phyloP scores from a whole-genome alignment of 768 basidiomycete genomes.

The Tephrocybe sp. region DNA sequence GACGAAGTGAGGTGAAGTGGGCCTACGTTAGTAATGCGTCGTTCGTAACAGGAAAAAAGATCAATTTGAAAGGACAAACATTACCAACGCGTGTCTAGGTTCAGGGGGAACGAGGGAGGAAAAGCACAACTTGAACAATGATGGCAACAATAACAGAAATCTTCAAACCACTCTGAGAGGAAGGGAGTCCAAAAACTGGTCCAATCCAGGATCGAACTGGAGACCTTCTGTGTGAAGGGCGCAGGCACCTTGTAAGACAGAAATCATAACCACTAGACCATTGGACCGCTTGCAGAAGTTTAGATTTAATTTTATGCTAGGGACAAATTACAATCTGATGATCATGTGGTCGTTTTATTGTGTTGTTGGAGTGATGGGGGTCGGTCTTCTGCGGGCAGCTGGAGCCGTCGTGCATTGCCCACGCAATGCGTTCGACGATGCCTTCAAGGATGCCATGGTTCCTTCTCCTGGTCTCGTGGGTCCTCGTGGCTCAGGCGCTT shows the following conservation, averaged over 20 bases:
- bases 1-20: neutral
- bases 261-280: conserved; percentile 50
- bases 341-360: neutral
- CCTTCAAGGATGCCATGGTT: conserved; percentile 6
- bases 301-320: too few relatives aligned
- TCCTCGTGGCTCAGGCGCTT: neutral
- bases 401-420: conserved; percentile 1
- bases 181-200: conserved; percentile 14
- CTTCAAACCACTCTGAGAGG: too few relatives aligned
- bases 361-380: neutral
- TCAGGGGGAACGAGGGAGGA: too few relatives aligned
- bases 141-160: too few relatives aligned
- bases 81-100: too few relatives aligned
- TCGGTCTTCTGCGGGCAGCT: neutral
- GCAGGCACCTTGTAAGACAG: conserved; percentile 25
- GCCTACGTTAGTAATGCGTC: too few relatives aligned
- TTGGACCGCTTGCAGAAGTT: conserved; percentile 18
- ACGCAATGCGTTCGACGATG: conserved; percentile 4
- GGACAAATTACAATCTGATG: too few relatives aligned
- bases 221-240: conserved; percentile 29
- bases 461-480: conserved; percentile 1
- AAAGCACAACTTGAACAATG: too few relatives aligned
- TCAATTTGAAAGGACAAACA: too few relatives aligned
- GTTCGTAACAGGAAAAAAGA: too few relatives aligned
- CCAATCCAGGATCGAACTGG: conserved; percentile 35